Conservation (phyloP, 1,284 basidiomycete species). For the Ganoderma leucocontextum region DNA sequence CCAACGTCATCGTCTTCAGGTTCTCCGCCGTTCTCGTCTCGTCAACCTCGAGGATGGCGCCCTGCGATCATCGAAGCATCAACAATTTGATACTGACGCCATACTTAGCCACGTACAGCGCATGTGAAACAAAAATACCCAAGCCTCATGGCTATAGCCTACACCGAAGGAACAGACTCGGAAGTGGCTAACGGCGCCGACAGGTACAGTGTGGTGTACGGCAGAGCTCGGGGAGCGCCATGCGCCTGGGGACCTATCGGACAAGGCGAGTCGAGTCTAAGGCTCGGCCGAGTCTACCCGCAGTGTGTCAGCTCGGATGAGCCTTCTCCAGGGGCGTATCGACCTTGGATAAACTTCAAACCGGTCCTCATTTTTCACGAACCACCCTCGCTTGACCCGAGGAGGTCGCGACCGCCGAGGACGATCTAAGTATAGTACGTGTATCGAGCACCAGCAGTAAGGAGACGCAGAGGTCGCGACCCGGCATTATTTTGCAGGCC, state of each 20-base stretch:
- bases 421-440: not conserved
- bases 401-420: not conserved
- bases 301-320: not conserved
- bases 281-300: not conserved
- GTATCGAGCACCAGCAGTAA: conserved; percentile 6
- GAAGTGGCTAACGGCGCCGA: not conserved
- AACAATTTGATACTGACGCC: not conserved
- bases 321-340: not conserved
- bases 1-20: not conserved
- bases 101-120: not conserved
- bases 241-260: not conserved
- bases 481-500: conserved; percentile 6
- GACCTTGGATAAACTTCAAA: not conserved
- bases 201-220: not conserved
- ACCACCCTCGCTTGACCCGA: not conserved
- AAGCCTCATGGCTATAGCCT: not conserved
- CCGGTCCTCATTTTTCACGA: conserved; percentile 1
- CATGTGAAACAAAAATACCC: not conserved
- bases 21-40: not conserved
- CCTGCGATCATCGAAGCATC: not conserved
- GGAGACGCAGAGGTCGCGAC: not conserved
- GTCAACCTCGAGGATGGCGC: not conserved
- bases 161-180: not conserved
- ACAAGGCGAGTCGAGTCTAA: not conserved
- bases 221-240: conserved; percentile 1